These are phyloP conservation scores for Ascochyta viciae-villosae DNA, from an alignment of 2,329 filamentous ascomycete genomes.

Conservation along the genomic window DNA sequence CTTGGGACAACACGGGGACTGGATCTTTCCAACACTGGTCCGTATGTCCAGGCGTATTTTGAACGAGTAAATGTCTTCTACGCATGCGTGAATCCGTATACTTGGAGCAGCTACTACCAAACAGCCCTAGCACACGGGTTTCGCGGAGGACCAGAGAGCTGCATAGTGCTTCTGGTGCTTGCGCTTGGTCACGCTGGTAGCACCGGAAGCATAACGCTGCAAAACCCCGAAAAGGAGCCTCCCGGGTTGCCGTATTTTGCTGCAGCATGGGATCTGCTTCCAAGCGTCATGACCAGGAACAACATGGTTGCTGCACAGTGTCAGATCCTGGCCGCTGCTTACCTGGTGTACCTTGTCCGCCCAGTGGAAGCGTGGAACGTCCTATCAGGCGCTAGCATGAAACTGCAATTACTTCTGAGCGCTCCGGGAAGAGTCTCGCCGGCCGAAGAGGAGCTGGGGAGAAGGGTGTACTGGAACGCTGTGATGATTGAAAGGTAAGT, in stretches of 20 bases:
- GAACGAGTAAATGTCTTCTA: constrained; percentile 85
- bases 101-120: constrained; percentile 78
- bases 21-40: constrained; percentile 75
- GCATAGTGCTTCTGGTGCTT: constrained; percentile 79
- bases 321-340: constrained; percentile 80
- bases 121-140: constrained; percentile 78
- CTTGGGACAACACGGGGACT: constrained; percentile 65
- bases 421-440: constrained; percentile 73
- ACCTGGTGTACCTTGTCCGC: constrained; percentile 81
- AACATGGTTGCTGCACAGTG: constrained; percentile 81
- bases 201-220: constrained; percentile 76
- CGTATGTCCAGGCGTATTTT: constrained; percentile 82
- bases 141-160: constrained; percentile 80
- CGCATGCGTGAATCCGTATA: constrained; percentile 82
- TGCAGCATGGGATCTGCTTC: constrained; percentile 78
- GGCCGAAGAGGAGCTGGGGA: constrained; percentile 74
- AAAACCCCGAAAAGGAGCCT: constrained; percentile 72
- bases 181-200: constrained; percentile 79
- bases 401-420: constrained; percentile 79
- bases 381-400: constrained; percentile 80
- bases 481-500: constrained; percentile 72
- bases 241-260: constrained; percentile 82
- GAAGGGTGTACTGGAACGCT: constrained; percentile 85
- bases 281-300: constrained; percentile 80
- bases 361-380: constrained; percentile 85